Percentiles rank a stretch among this genome's conserved stretches.
Conservation (phyloP, 2,329 filamentous ascomycete species). For the Paecilomyces variotii region DNA sequence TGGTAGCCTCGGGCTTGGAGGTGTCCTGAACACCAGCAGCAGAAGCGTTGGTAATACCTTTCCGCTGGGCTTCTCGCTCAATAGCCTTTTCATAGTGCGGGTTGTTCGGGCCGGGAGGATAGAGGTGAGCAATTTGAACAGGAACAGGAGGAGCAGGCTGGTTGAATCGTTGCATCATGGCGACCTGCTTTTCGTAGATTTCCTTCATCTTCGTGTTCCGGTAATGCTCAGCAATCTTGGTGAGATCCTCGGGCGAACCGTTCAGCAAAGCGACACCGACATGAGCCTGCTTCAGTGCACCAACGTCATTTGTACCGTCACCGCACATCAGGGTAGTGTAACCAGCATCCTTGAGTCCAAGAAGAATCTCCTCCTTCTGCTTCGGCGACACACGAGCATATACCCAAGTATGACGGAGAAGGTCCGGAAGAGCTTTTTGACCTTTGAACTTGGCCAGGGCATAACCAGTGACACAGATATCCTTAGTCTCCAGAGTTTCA, state of each 20-base stretch:
- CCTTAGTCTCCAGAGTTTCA: conserved; percentile 74
- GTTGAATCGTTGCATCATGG: conserved; percentile 91
- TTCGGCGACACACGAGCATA: conserved; percentile 97
- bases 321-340: conserved; percentile 99
- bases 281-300: conserved; percentile 94
- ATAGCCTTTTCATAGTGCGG: conserved; percentile 93
- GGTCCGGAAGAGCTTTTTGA: conserved; percentile 64
- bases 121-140: conserved; percentile 85
- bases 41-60: conserved; percentile 55
- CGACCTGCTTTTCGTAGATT: conserved; percentile 90
- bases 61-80: conserved; percentile 73
- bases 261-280: conserved; percentile 95
- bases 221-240: conserved; percentile 84
- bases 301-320: conserved; percentile 96
- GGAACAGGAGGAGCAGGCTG: conserved; percentile 89
- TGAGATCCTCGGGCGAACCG: conserved; percentile 83
- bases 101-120: conserved; percentile 81
- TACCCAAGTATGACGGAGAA: conserved; percentile 89
- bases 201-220: conserved; percentile 98
- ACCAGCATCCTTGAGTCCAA: conserved; percentile 89
- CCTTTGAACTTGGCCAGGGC: conserved; percentile 82
- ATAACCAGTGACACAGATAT: conserved; percentile 93
- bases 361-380: conserved; percentile 97
- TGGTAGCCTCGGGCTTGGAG: conserved; percentile 51
- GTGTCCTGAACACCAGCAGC: conserved; percentile 43